phyloP scores from a whole-genome alignment of 148 eudicot genomes.

The Euryodendron excelsum region DNA sequence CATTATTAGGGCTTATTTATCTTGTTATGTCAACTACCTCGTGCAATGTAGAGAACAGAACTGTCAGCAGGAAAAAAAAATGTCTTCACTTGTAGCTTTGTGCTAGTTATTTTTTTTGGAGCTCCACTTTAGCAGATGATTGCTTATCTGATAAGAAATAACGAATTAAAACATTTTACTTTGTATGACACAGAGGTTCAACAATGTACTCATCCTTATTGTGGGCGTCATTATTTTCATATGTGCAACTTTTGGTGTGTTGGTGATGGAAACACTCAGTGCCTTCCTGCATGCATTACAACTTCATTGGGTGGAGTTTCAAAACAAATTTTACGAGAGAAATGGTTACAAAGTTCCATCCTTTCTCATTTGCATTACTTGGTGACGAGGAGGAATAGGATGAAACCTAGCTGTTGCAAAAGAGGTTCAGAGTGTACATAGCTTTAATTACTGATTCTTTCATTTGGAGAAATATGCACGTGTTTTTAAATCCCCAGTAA shows the following conservation, averaged over 20 bases:
- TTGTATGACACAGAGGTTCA: slow-evolving; percentile 48
- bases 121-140: too few relatives aligned
- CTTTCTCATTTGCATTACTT: slow-evolving; percentile 61
- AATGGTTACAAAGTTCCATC: slow-evolving; percentile 85
- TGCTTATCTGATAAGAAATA: neutral
- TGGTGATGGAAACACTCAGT: slow-evolving; percentile 95
- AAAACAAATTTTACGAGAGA: slow-evolving; percentile 86
- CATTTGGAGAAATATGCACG: slow-evolving; percentile 16
- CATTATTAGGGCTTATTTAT: neutral
- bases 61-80: neutral
- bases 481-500: slow-evolving; percentile 19
- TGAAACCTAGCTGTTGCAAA: neutral
- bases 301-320: slow-evolving; percentile 96
- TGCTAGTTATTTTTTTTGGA: too few relatives aligned
- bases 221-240: slow-evolving; percentile 70
- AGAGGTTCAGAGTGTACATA: neutral
- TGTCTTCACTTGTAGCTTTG: too few relatives aligned
- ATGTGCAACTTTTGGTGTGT: slow-evolving; percentile 83
- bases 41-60: neutral
- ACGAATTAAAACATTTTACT: neutral
- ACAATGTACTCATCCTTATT: slow-evolving; percentile 58
- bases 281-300: slow-evolving; percentile 91
- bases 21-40: neutral
- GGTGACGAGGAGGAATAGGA: slow-evolving; percentile 56
- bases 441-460: slow-evolving; percentile 26